These are phyloP conservation scores for Sarocladium oryzae DNA, from an alignment of 2,329 filamentous ascomycete genomes.

Conservation along the genomic window DNA sequence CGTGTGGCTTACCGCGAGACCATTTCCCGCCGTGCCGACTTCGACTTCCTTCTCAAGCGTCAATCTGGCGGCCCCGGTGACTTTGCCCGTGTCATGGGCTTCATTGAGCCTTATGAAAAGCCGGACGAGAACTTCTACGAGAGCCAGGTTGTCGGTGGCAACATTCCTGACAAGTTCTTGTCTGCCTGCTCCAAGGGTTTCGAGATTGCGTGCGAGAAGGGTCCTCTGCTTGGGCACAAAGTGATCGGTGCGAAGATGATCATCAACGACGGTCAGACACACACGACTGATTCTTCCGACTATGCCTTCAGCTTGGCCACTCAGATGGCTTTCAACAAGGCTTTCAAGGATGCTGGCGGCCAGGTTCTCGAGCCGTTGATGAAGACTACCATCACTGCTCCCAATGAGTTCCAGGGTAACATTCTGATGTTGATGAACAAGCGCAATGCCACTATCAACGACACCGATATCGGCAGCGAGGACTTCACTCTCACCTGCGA, in stretches of 20 bases:
- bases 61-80: slow-evolving; percentile 95
- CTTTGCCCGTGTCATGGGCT: slow-evolving; percentile 87
- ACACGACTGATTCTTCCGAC: slow-evolving; percentile 97
- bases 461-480: slow-evolving; percentile 88
- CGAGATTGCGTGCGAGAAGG: slow-evolving; percentile 72
- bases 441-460: slow-evolving; percentile 87
- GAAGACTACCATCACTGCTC: slow-evolving; percentile 96
- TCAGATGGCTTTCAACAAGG: slow-evolving; percentile 93
- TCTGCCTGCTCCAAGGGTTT: slow-evolving; percentile 95
- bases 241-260: slow-evolving; percentile 89
- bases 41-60: slow-evolving; percentile 91
- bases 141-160: slow-evolving; percentile 79
- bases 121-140: slow-evolving; percentile 76
- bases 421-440: slow-evolving; percentile 95
- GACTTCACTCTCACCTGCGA: slow-evolving; percentile 92
- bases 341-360: slow-evolving; percentile 74
- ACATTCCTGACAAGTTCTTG: slow-evolving; percentile 92
- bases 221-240: slow-evolving; percentile 85
- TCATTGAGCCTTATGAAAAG: slow-evolving; percentile 75
- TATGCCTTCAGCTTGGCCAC: slow-evolving; percentile 92
- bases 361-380: slow-evolving; percentile 91
- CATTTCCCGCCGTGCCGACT: slow-evolving; percentile 70
- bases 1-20: slow-evolving; percentile 98
- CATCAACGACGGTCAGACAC: slow-evolving; percentile 91
- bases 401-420: slow-evolving; percentile 95